Percentiles rank a stretch among this genome's conserved stretches.
Conservation (phyloP, 2,329 filamentous ascomycete genomes). For the Ustulina deusta region DNA sequence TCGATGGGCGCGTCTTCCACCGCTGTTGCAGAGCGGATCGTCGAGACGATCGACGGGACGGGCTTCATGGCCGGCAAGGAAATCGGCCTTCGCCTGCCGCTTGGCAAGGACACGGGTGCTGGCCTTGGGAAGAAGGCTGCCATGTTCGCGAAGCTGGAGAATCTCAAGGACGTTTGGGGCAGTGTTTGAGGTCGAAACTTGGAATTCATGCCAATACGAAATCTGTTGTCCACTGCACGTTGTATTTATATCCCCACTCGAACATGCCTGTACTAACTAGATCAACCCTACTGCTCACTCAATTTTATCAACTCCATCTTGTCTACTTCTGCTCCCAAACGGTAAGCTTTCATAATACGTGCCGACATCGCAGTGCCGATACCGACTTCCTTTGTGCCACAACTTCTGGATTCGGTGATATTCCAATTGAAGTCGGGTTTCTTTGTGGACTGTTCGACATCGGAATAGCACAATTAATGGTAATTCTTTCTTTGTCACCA, state of each 20-base stretch:
- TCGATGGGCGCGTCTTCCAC: slow-evolving; percentile 25
- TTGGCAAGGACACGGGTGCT: slow-evolving; percentile 35
- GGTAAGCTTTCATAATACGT: background rate
- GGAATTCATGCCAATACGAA: background rate
- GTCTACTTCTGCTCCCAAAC: background rate
- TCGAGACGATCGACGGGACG: slow-evolving; percentile 46
- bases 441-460: background rate
- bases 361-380: background rate
- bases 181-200: slow-evolving; percentile 22
- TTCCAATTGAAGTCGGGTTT: background rate
- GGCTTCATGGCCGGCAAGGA: slow-evolving; percentile 41
- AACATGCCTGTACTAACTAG: background rate
- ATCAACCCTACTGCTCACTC: background rate
- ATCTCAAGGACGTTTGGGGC: slow-evolving; percentile 30
- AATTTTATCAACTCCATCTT: background rate
- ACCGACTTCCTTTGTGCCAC: slow-evolving; percentile 1
- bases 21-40: slow-evolving; percentile 41
- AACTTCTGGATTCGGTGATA: background rate
- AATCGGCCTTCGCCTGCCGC: slow-evolving; percentile 36
- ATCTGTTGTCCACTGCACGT: background rate
- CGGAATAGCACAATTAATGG: background rate
- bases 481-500: background rate
- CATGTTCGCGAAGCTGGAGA: slow-evolving; percentile 11
- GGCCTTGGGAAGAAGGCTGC: slow-evolving; percentile 26
- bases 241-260: background rate